These are phyloP conservation scores for Cercophora samala DNA, from an alignment of 495 filamentous ascomycete genomes.

Conservation along the genomic window DNA sequence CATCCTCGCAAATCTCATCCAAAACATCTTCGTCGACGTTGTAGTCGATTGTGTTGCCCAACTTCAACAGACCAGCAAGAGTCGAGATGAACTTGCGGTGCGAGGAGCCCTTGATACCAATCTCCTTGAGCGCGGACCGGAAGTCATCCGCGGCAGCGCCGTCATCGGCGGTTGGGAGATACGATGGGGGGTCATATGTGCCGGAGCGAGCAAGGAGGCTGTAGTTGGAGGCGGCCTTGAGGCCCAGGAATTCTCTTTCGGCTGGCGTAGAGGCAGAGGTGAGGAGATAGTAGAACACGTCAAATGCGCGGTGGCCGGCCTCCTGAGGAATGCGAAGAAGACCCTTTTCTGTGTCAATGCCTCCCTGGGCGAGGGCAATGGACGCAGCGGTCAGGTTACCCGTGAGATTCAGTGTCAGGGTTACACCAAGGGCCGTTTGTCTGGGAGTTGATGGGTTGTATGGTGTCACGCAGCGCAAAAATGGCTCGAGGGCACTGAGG, in stretches of 20 bases:
- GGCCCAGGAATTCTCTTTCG: conserved; percentile 84
- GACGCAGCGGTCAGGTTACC: conserved; percentile 74
- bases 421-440: conserved; percentile 75
- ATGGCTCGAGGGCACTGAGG: conserved; percentile 74
- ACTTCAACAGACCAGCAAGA: conserved; percentile 81
- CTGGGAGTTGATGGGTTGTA: conserved; percentile 81
- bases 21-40: conserved; percentile 81
- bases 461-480: conserved; percentile 81
- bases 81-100: conserved; percentile 77
- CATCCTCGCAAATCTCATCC: conserved; percentile 86
- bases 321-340: conserved; percentile 77
- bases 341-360: conserved; percentile 79
- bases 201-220: conserved; percentile 72
- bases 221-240: conserved; percentile 77
- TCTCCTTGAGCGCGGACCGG: conserved; percentile 71
- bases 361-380: conserved; percentile 77
- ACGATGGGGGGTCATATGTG: conserved; percentile 83
- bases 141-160: conserved; percentile 91
- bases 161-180: conserved; percentile 92
- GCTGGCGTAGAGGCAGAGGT: conserved; percentile 85
- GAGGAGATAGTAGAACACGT: conserved; percentile 95
- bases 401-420: conserved; percentile 73
- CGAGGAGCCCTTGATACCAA: conserved; percentile 85
- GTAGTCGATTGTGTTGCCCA: conserved; percentile 85
- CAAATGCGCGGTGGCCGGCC: conserved; percentile 86